These are phyloP conservation scores for Cyclotella kingstonii DNA, from an alignment of 108 stramenopile genomes.

Conservation along the genomic window DNA sequence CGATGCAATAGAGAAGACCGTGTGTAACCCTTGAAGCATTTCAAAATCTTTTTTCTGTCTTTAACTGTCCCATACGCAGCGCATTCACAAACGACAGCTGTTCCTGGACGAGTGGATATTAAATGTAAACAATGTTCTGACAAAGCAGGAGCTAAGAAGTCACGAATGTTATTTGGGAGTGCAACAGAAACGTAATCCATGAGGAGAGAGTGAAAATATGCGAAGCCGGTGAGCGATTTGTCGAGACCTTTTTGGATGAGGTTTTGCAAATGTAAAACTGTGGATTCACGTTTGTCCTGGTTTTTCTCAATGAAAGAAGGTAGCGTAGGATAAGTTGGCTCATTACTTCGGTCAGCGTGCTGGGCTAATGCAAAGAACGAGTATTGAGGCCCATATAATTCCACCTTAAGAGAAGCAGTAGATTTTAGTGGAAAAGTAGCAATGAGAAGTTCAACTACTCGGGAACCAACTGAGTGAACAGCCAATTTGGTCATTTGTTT, in stretches of 20 bases:
- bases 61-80: slow-evolving; percentile 87
- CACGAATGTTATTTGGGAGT: slow-evolving; percentile 59
- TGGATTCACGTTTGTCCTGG: slow-evolving; percentile 71
- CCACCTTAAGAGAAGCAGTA: slow-evolving; percentile 64
- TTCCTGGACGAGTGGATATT: slow-evolving; percentile 81
- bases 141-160: slow-evolving; percentile 61
- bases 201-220: slow-evolving; percentile 82
- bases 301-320: slow-evolving; percentile 41
- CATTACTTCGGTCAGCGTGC: slow-evolving; percentile 5
- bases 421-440: slow-evolving; percentile 69
- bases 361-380: slow-evolving; percentile 60
- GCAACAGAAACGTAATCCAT: slow-evolving; percentile 66
- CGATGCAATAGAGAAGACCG: slow-evolving; percentile 79
- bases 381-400: slow-evolving; percentile 91
- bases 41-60: slow-evolving; percentile 89
- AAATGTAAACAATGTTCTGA: slow-evolving; percentile 83
- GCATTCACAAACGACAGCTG: slow-evolving; percentile 78
- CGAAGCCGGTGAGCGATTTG: slow-evolving; percentile 80
- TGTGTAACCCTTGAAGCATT: slow-evolving; percentile 90
- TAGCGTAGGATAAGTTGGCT: slow-evolving; percentile 43
- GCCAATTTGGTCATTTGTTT: slow-evolving; percentile 81
- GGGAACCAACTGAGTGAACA: slow-evolving; percentile 84
- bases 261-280: slow-evolving; percentile 47
- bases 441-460: slow-evolving; percentile 82
- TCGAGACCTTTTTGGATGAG: slow-evolving; percentile 81